phyloP scores from a whole-genome alignment of 306 rosid genomes.

The Crotalaria pallida region DNA sequence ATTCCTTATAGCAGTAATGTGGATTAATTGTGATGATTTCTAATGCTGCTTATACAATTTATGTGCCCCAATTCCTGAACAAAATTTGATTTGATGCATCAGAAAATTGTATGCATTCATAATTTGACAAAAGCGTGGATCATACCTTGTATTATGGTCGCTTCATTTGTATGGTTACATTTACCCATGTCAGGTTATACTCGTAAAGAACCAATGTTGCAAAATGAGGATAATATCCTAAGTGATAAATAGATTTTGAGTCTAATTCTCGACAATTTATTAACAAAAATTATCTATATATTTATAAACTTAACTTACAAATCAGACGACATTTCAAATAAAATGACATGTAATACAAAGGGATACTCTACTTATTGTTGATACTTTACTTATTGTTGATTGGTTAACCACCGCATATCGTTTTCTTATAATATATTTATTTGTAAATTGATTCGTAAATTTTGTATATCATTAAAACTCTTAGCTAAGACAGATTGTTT shows the following conservation, averaged over 20 bases:
- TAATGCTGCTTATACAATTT: background rate
- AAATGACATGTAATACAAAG: too few species aligned
- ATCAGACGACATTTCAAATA: too few species aligned
- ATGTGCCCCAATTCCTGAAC: background rate
- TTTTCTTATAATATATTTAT: too few species aligned
- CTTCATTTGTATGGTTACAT: background rate
- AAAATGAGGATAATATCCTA: constrained; percentile 2
- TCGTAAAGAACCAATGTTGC: background rate
- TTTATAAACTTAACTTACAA: too few species aligned
- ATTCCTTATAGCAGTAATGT: constrained; percentile 10
- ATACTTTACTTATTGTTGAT: too few species aligned
- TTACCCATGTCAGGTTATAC: background rate
- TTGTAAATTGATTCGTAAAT: too few species aligned
- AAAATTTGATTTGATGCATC: constrained; percentile 8
- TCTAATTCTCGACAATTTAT: background rate
- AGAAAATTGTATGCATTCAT: background rate
- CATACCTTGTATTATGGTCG: background rate
- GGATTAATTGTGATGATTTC: constrained; percentile 2
- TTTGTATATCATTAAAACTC: too few species aligned
- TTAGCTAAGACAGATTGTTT: too few species aligned
- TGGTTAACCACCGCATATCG: too few species aligned
- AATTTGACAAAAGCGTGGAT: constrained; percentile 7
- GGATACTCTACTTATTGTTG: too few species aligned
- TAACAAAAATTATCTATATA: too few species aligned
- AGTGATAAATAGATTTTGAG: constrained; percentile 6